These are phyloP conservation scores for Dispira simplex DNA, from an alignment of 192 early-diverging fungal genomes.

Conservation along the genomic window DNA sequence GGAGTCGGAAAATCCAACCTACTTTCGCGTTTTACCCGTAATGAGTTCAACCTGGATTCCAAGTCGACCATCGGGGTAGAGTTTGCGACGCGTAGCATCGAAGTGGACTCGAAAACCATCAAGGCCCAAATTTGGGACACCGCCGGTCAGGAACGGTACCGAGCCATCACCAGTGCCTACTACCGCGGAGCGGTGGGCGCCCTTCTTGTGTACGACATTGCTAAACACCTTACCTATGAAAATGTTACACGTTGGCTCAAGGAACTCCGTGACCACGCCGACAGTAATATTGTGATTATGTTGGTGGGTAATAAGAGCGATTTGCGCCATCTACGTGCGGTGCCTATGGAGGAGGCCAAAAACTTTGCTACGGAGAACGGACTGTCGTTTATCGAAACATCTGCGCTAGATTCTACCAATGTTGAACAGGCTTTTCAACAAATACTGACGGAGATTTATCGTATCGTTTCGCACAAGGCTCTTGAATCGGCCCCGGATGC, in stretches of 20 bases:
- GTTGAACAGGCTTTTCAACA: constrained; percentile 93
- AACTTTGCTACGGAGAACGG: constrained; percentile 91
- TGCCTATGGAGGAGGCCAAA: constrained; percentile 96
- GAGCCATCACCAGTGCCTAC: constrained; percentile 80
- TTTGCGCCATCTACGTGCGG: constrained; percentile 88
- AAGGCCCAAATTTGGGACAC: constrained; percentile 99
- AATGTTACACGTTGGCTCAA: constrained; percentile 96
- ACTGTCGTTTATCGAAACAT: constrained; percentile 96
- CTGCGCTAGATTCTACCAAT: constrained; percentile 91
- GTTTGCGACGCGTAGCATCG: constrained; percentile 90
- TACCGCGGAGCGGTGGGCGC: constrained; percentile 96
- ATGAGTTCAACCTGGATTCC: constrained; percentile 97
- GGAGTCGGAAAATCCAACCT: constrained; percentile 98
- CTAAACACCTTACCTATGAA: constrained; percentile 90
- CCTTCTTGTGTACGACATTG: constrained; percentile 94
- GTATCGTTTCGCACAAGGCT: constrained; percentile 92
- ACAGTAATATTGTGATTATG: constrained; percentile 98
- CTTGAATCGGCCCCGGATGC: constrained; percentile 64
- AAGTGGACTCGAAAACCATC: constrained; percentile 94
- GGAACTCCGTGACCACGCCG: constrained; percentile 93
- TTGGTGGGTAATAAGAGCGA: constrained; percentile 99
- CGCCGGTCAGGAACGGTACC: constrained; percentile 75
- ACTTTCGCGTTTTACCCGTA: constrained; percentile 88
- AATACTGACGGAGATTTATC: constrained; percentile 88
- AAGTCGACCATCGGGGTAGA: constrained; percentile 99